Base-by-base conservation (phyloP, 2,329 filamentous ascomycete species). In the Aspergillus sp. region DNA sequence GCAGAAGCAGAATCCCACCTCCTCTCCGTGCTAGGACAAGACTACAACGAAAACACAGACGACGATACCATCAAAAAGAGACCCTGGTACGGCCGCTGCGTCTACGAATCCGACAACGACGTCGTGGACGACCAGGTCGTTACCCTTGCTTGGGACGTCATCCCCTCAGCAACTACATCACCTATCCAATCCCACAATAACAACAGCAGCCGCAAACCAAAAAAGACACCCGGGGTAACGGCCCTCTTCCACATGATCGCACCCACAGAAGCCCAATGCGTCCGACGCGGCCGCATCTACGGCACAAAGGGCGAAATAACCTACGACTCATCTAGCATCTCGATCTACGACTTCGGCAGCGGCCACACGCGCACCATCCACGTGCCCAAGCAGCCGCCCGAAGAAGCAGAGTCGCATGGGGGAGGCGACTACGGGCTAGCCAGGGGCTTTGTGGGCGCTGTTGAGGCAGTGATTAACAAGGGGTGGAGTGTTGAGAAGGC, bases 231-330 rank as follows among this genome's bases (percentile, higher is more conserved):
- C 85, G 85, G 2, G 85, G 91, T 98, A 77, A 91, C 89, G 15
- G 93, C 93, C 1, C 87, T 87, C 2, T 90, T 98, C 71, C 93
- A 98, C 75, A 97, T 98, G 93, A 88, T 93, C 2, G 92, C 93
- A 2, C 90, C 93, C 60, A 96, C 93, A 0, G 87, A 90, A 69
- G 88, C 89, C 70, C 89, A 96, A 64, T 98, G 93, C 73, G 85
- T 96, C 64, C 86, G 95, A 3, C 88, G 92, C 58, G 92, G 91
- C 0, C 81, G 90, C 59, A 86, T 97, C 47, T 96, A 97, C 75
- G 95, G 95, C 49, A 90, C 90, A 0, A 80, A 86, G 51, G 95
- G 93, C 44, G 93, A 98, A 75, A 85, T 98, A 27, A 85, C 86
- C 65, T 95, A 96, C 63, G 92, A 98, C 76, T 91, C 89, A 53